Evolutionary conservation across 2,329 filamentous ascomycete genomes (phyloP).

Genomic region (Colletotrichum sansevieriae): DNA sequence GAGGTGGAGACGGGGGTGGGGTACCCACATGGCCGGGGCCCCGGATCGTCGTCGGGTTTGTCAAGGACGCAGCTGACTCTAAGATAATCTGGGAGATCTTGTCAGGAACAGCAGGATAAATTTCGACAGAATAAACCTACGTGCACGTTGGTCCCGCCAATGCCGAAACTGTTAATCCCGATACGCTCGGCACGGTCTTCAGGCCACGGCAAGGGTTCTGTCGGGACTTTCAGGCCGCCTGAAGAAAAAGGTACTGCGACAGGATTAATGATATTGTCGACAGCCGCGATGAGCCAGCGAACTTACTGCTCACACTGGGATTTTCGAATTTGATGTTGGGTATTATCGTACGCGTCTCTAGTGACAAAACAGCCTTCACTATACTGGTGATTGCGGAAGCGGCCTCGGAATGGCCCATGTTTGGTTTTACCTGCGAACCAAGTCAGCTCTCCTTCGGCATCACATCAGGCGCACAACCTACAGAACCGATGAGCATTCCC

Average conservation of each 20-base stretch:
- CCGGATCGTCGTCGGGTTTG: constrained; percentile 8
- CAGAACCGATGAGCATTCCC: constrained; percentile 48
- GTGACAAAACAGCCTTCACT: constrained; percentile 50
- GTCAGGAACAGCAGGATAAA: neutral
- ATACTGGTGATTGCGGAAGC: constrained; percentile 49
- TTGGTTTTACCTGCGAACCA: constrained; percentile 53
- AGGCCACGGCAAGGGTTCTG: constrained; percentile 47
- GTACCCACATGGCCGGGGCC: constrained; percentile 21
- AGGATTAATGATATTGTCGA: neutral
- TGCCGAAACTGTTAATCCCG: constrained; percentile 55
- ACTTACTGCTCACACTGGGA: constrained; percentile 37
- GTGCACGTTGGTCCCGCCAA: constrained; percentile 56
- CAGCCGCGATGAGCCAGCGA: rapidly evolving
- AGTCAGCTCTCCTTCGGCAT: neutral
- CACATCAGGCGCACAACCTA: neutral
- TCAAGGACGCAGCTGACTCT: constrained; percentile 17
- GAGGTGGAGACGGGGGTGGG: constrained; percentile 25
- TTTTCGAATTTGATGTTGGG: constrained; percentile 41
- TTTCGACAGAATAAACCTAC: constrained; percentile 40
- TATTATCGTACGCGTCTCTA: constrained; percentile 37
- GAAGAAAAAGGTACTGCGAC: constrained; percentile 43
- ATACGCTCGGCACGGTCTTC: constrained; percentile 45
- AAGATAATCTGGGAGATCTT: constrained; percentile 20
- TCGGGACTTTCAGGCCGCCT: constrained; percentile 46
- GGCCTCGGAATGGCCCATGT: constrained; percentile 54